Evolutionary conservation across 257 asterid species (phyloP).

Genomic region (Thymus mandschuricus): DNA sequence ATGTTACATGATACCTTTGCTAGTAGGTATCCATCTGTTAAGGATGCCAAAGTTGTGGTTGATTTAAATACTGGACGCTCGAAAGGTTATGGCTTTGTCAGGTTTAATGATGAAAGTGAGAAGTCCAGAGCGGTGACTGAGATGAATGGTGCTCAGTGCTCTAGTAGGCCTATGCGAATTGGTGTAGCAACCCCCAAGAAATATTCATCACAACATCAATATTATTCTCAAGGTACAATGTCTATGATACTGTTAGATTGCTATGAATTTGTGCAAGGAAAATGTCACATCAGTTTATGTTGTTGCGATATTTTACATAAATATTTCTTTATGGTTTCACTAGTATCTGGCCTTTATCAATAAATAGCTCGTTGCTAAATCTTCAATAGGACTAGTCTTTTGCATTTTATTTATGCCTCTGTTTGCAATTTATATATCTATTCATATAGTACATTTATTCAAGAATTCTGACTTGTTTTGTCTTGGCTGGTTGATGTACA

Average conservation of each 20-base stretch:
- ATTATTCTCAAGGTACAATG: slow-evolving; percentile 67
- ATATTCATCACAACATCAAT: slow-evolving; percentile 65
- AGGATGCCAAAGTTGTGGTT: slow-evolving; percentile 87
- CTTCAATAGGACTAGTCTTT: neutral
- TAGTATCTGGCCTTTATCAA: neutral
- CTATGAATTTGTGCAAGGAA: neutral
- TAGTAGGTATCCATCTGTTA: slow-evolving; percentile 73
- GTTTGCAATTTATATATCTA: neutral
- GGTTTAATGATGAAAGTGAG: slow-evolving; percentile 85
- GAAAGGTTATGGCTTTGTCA: slow-evolving; percentile 94
- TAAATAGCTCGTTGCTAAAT: neutral
- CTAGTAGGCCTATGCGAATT: slow-evolving; percentile 81
- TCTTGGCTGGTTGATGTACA: slow-evolving; percentile 65
- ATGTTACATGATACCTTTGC: slow-evolving; percentile 76
- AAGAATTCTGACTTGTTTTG: slow-evolving; percentile 31
- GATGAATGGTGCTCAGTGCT: slow-evolving; percentile 85
- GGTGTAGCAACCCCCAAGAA: slow-evolving; percentile 88
- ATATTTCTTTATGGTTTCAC: neutral
- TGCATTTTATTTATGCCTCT: neutral
- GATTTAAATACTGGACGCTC: slow-evolving; percentile 80
- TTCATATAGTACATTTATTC: slow-evolving; percentile 14
- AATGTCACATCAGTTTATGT: neutral
- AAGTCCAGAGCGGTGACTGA: slow-evolving; percentile 77
- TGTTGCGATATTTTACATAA: neutral
- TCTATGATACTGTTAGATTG: slow-evolving; percentile 18